Evolutionary conservation across 257 asterid species (phyloP).

Genomic region (Plectranthus barbatus): DNA sequence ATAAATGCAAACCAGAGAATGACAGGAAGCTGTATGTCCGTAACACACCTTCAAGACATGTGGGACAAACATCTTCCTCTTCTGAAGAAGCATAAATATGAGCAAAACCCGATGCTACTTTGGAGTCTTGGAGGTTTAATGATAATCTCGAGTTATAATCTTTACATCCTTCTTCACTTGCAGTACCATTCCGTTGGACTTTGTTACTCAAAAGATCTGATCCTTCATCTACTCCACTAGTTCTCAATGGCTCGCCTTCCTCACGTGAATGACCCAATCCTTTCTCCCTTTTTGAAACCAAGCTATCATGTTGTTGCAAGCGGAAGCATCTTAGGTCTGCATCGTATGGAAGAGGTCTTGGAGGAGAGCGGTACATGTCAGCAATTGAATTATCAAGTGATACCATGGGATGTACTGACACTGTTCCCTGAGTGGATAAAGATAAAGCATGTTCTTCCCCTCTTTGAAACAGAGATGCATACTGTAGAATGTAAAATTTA

Average conservation of each 20-base stretch:
- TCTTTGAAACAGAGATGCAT: constrained; percentile 59
- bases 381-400: constrained; percentile 70
- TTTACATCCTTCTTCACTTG: constrained; percentile 47
- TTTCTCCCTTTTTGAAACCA: constrained; percentile 73
- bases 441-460: constrained; percentile 49
- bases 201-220: constrained; percentile 42
- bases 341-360: constrained; percentile 92
- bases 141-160: constrained; percentile 48
- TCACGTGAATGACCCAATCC: constrained; percentile 70
- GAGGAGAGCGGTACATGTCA: constrained; percentile 84
- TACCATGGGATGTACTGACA: constrained; percentile 46
- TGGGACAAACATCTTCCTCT: constrained; percentile 95
- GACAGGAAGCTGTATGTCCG: neutral
- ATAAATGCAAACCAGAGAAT: neutral
- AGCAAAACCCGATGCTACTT: constrained; percentile 43
- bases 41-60: constrained; percentile 84
- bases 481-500: constrained; percentile 40
- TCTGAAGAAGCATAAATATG: constrained; percentile 64
- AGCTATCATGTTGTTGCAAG: constrained; percentile 57
- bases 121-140: constrained; percentile 37
- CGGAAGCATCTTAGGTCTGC: constrained; percentile 66
- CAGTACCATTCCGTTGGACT: constrained; percentile 50
- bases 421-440: constrained; percentile 44
- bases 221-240: constrained; percentile 54
- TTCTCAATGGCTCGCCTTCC: constrained; percentile 71